These are phyloP conservation scores for Ramularia endophylla DNA, from an alignment of 2,329 filamentous ascomycete genomes.

Conservation along the genomic window DNA sequence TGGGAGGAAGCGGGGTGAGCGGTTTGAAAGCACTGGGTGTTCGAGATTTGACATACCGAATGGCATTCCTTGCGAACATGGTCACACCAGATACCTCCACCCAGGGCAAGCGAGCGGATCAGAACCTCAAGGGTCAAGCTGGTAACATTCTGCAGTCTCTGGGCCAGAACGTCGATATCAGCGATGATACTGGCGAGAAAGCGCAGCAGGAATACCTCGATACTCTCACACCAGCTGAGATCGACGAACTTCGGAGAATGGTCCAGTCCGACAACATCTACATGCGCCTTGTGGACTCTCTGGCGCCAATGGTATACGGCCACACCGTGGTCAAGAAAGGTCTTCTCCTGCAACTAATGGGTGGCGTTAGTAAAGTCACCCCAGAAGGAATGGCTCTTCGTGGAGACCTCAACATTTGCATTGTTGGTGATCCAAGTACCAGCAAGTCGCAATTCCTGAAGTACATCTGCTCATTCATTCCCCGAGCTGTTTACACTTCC, in stretches of 20 bases:
- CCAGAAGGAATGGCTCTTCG: conserved; percentile 91
- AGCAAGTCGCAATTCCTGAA: conserved; percentile 98
- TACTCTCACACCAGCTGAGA: conserved; percentile 78
- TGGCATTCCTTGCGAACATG: conserved; percentile 98
- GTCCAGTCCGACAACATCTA: conserved; percentile 97
- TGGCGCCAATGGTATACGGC: conserved; percentile 95
- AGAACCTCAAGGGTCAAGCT: conserved; percentile 65
- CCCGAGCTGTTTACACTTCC: conserved; percentile 92
- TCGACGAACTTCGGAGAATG: conserved; percentile 85
- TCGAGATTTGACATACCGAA: conserved; percentile 85
- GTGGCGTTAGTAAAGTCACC: conserved; percentile 88
- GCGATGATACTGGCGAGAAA: conserved; percentile 68
- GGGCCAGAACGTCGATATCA: conserved; percentile 63
- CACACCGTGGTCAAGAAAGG: conserved; percentile 98
- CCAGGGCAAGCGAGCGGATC: conserved; percentile 62
- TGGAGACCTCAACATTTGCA: conserved; percentile 98
- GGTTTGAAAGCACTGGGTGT: conserved; percentile 91
- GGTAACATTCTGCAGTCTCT: conserved; percentile 80
- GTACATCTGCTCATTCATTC: conserved; percentile 96
- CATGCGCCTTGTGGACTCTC: conserved; percentile 81
- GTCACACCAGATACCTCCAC: conserved; percentile 82
- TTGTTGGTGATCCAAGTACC: conserved; percentile 94
- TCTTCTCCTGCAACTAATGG: conserved; percentile 85
- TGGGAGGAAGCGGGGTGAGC: conserved; percentile 74
- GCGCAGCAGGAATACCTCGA: conserved; percentile 82